Conservation (phyloP, 352 stramenopile species). For the Phytophthora pini region DNA sequence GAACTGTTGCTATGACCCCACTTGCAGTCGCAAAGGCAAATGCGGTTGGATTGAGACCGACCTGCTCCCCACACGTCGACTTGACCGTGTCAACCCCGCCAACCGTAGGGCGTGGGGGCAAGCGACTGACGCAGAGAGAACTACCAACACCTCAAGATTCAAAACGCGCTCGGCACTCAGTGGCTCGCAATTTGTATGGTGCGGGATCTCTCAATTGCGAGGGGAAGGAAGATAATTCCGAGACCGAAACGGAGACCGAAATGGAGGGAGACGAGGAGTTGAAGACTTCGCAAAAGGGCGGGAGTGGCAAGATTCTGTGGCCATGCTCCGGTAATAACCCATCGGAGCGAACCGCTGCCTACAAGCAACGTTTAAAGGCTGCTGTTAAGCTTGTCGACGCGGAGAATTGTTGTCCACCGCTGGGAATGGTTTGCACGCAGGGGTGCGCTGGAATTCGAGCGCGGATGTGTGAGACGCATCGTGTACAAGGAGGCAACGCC, state of each 20-base stretch:
- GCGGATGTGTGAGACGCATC: constrained; percentile 63
- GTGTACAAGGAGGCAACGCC: constrained; percentile 14
- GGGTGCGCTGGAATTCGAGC: constrained; percentile 53
- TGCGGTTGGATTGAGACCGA: constrained; percentile 7
- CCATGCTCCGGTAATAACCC: constrained; percentile 16
- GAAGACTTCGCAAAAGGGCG: background rate
- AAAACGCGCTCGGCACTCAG: constrained; percentile 22
- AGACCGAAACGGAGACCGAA: constrained; percentile 41
- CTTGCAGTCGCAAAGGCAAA: constrained; percentile 7
- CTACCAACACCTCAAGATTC: constrained; percentile 1
- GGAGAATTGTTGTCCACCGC: constrained; percentile 59
- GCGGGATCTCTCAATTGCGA: constrained; percentile 20
- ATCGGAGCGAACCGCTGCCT: constrained; percentile 23
- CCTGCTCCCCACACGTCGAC: constrained; percentile 30
- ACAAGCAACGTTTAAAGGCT: constrained; percentile 54
- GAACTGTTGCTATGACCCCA: constrained; percentile 17
- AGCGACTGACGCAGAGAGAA: constrained; percentile 23
- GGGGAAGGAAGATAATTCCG: constrained; percentile 20
- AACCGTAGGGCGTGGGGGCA: constrained; percentile 28
- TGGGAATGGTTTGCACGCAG: constrained; percentile 47
- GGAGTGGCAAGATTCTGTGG: constrained; percentile 12
- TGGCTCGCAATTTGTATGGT: constrained; percentile 33
- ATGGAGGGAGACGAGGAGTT: constrained; percentile 12
- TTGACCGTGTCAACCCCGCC: constrained; percentile 13
- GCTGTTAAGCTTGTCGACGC: constrained; percentile 66